Evolutionary conservation across 768 basidiomycete genomes (phyloP).

Genomic region (Serendipita sp.): DNA sequence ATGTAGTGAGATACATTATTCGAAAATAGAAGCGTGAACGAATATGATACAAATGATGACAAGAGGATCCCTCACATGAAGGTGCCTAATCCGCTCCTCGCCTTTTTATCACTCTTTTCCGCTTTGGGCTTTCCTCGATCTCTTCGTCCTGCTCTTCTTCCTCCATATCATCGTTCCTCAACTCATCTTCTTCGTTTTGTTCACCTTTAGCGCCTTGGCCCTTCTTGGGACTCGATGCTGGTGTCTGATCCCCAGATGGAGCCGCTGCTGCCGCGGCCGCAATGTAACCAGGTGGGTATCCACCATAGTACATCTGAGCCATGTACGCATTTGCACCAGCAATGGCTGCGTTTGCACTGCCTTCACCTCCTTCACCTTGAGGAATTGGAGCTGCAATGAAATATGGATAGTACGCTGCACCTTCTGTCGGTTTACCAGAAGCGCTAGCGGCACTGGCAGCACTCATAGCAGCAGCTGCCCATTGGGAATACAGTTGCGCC

Average conservation of each 20-base stretch:
- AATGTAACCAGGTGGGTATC: neutral
- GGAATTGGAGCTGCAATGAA: slow-evolving; percentile 1
- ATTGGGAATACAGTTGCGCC: neutral
- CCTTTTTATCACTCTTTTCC: neutral
- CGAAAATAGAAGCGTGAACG: slow-evolving; percentile 8
- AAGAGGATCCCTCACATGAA: neutral
- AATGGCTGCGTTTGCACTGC: neutral
- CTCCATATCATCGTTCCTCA: neutral
- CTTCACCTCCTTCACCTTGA: neutral
- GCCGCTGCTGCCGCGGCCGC: neutral
- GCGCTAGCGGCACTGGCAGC: neutral
- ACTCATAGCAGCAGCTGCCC: neutral
- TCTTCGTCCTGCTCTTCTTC: neutral
- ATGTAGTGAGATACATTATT: slow-evolving; percentile 45
- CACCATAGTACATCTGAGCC: neutral
- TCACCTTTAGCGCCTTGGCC: neutral
- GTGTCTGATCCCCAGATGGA: neutral
- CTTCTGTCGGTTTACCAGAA: neutral
- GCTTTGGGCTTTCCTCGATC: neutral
- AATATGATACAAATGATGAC: neutral
- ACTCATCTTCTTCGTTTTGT: slow-evolving; percentile 1
- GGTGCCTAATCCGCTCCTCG: neutral
- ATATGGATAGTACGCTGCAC: slow-evolving; percentile 2
- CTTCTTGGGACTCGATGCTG: neutral
- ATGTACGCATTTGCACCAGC: neutral